Evolutionary conservation across 1,139 yeast genomes (phyloP), one percentile per base, ranked within the genome.

Genomic region (Debaryomyces udenii): DNA sequence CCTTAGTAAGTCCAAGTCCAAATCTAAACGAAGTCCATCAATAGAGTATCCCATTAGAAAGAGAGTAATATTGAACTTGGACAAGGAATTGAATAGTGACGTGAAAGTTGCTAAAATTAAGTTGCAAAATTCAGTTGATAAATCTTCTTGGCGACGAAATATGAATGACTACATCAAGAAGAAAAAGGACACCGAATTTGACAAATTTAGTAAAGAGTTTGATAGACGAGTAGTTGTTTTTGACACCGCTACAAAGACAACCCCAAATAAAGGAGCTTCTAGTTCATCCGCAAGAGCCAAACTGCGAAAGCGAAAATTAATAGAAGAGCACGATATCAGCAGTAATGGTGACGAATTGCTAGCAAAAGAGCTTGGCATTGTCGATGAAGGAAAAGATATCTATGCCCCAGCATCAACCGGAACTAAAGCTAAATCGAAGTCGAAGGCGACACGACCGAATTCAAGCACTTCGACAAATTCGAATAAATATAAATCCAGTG

Each of bases 51-150:
- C 40, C 11, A 42, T 52, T n/a, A 49, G 69, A 32, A 47, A 50
- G 2, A 59, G 60, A 3, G 59, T 62, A 4, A 57, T 68, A 15
- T 47, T 53, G 3, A 40, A 44, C 6, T 50, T 69, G 29, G 60
- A 60, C 27, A 50, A 46, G n/a, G 61, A 56, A 2, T 42, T 54
- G 27, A 44, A 46, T 20, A 48, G 42, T 3, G 51, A 44, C 3
- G 31, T 55, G 43, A 56, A 51, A 33, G 47, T 61, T 5, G 58
- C 59, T 2, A 59, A 58, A 42, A 51, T 63, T 9, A 55, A 56
- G 37, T 47, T 70, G 35, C 74, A 72, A 44, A 61, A 56, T 27
- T 58, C 72, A 1, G 37, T 47, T 2, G 52, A 56, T 34, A 57
- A 57, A 38, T 49, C 50, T 2, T 59, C 53, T 38, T 66, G 70